Evolutionary conservation across 2,329 filamentous ascomycete species (phyloP), one percentile per base, ranked within the genome.

Genomic region (Ophiostoma montium): DNA sequence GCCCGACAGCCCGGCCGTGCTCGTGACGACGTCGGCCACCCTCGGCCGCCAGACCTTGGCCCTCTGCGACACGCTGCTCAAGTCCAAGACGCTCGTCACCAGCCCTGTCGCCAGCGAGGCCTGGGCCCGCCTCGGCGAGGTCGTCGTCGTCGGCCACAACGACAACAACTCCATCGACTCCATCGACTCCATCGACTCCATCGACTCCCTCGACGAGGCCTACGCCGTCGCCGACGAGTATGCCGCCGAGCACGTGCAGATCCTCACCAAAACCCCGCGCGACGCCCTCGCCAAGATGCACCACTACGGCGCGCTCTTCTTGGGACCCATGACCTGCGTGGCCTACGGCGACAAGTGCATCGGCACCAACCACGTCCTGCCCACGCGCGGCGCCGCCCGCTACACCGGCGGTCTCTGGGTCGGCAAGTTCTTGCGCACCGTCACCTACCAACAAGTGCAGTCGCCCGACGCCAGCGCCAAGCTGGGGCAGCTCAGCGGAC

Each of bases 391-490:
- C 18, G 70, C 70, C 0, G 66, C 67, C 0, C 58, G 67, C 2
- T 75, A 70, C 54, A 75, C 71, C 0, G 71, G 71, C 2, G 72
- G 72, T 1, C 61, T 75, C 3, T 75, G 71, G 71, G 71, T 75
- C 2, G 71, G 72, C n/a, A 75, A 75, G 56, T 75, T 65, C 53
- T 60, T 75, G 15, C 63, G 66, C 32, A 75, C 71, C 0, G 62
- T 66, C n/a, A 75, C 72, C 0, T 75, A 75, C 54, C 71, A 75
- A 54, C 70, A 74, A 52, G 70, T 75, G 0, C 60, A 57, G 1
- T 59, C 60, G 5, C 57, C 61, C 3, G 57, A 67, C 46, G 68
- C 66, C 12, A 73, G 70, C 56, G 72, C 67, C 0, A 59, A 71
- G 52, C 60, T 75, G 4, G 72, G 71, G 0, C 57, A 61, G 4